Conservation (phyloP, 306 rosid genomes). For the Fragaria vesca region DNA sequence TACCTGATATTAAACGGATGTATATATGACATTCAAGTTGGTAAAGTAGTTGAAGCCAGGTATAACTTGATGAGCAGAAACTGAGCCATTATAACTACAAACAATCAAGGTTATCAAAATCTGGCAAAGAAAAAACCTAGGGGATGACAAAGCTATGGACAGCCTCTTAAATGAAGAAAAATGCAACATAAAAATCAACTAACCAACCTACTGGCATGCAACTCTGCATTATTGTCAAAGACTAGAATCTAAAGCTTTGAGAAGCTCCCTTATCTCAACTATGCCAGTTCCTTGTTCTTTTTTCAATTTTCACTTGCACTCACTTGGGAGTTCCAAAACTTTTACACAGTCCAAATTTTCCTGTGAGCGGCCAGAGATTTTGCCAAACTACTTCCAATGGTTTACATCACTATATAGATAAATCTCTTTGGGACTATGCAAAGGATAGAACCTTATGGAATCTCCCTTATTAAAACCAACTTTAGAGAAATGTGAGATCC, state of each 20-base stretch:
- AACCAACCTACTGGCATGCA: not conserved
- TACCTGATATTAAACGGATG: constrained; percentile 48
- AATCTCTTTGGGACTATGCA: not conserved
- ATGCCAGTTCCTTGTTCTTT: not conserved
- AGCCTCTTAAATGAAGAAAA: not conserved
- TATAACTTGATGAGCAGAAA: constrained; percentile 21
- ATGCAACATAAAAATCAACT: not conserved
- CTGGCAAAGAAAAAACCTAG: not conserved
- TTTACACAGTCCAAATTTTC: not conserved
- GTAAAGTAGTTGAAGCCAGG: not conserved
- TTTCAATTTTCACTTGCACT: not conserved
- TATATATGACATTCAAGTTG: constrained; percentile 19
- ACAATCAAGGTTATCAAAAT: not conserved
- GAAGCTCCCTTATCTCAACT: not conserved
- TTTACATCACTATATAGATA: not conserved
- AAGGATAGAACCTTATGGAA: not conserved
- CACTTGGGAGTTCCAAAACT: not conserved
- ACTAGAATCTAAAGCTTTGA: not conserved
- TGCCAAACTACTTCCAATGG: not conserved
- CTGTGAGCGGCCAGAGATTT: not conserved
- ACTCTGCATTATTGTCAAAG: not conserved
- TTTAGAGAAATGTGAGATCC: not conserved
- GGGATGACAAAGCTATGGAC: not conserved
- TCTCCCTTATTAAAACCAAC: not conserved
- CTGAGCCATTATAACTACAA: constrained; percentile 3